Evolutionary conservation across 495 filamentous ascomycete genomes (phyloP).

Genomic region (Pyrenopolyporus hunteri): DNA sequence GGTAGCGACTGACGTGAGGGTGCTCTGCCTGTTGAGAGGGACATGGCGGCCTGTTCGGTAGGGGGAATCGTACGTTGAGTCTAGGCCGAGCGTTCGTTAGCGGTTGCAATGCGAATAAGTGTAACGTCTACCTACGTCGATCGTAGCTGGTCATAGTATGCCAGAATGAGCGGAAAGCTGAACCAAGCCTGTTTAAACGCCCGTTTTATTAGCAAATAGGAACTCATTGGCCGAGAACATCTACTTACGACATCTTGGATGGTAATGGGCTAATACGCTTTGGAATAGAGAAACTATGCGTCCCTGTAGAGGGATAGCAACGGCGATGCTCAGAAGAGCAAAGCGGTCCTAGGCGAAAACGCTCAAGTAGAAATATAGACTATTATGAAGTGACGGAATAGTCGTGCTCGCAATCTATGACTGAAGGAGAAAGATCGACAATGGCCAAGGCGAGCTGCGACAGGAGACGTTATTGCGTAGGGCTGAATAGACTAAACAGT

Average conservation of each 20-base stretch:
- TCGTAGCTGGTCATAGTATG: constrained; percentile 87
- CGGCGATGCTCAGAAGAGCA: constrained; percentile 6
- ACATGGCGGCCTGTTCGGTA: constrained; percentile 83
- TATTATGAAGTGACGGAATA: constrained; percentile 16
- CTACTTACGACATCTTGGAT: constrained; percentile 39
- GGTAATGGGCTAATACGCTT: not conserved
- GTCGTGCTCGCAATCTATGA: not conserved
- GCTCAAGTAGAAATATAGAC: not conserved
- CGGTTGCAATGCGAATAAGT: not conserved
- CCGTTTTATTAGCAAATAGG: constrained; percentile 1
- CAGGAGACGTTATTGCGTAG: constrained; percentile 17
- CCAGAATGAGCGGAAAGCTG: constrained; percentile 83
- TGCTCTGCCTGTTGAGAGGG: constrained; percentile 71
- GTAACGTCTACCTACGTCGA: constrained; percentile 55
- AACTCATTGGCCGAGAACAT: not conserved
- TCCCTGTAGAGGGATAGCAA: not conserved
- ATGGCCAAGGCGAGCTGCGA: constrained; percentile 18
- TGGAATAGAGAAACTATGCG: not conserved
- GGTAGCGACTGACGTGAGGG: constrained; percentile 78
- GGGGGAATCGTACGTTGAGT: constrained; percentile 85
- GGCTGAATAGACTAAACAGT: constrained; percentile 10
- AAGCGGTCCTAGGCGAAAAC: not conserved
- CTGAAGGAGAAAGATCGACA: constrained; percentile 21
- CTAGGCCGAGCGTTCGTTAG: constrained; percentile 57
- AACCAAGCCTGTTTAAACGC: constrained; percentile 52